Evolutionary conservation across 139 green algal species (phyloP).

Genomic region (Astrephomene gubernaculifera): DNA sequence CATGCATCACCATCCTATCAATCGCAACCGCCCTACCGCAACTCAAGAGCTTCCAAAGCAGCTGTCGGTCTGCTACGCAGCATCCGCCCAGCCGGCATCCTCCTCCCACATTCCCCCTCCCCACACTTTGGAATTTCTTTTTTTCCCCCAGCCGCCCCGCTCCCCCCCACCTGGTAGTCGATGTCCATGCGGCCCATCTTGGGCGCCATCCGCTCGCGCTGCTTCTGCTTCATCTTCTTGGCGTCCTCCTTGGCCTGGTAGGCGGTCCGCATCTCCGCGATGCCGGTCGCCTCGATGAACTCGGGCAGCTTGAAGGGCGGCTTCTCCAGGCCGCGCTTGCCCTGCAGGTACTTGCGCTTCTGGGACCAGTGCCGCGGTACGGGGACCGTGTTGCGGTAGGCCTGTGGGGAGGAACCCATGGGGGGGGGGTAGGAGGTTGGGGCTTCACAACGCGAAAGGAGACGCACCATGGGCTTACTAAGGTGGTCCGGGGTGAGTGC

Average conservation of each 20-base stretch:
- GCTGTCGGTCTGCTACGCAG: too few species aligned
- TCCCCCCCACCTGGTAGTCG: constrained; percentile 91
- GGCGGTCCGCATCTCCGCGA: constrained; percentile 93
- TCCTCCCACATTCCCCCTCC: too few species aligned
- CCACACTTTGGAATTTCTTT: too few species aligned
- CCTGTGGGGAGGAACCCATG: constrained; percentile 26
- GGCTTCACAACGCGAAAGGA: too few species aligned
- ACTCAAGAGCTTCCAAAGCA: too few species aligned
- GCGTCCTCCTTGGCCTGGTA: constrained; percentile 88
- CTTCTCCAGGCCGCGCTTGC: constrained; percentile 99
- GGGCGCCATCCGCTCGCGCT: constrained; percentile 83
- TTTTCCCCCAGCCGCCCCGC: too few species aligned
- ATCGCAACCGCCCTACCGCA: too few species aligned
- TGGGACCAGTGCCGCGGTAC: constrained; percentile 97
- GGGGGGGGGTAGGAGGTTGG: background rate
- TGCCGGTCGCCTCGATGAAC: constrained; percentile 96
- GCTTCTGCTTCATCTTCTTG: constrained; percentile 94
- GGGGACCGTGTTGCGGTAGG: constrained; percentile 89
- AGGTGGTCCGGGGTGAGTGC: too few species aligned
- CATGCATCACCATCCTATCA: too few species aligned
- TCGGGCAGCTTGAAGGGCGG: constrained; percentile 97
- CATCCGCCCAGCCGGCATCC: too few species aligned
- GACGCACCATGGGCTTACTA: too few species aligned
- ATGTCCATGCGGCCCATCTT: constrained; percentile 99
- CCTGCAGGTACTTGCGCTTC: constrained; percentile 97